phyloP scores from a whole-genome alignment of 2,329 filamentous ascomycete genomes.

The Ascochyta koolunga region DNA sequence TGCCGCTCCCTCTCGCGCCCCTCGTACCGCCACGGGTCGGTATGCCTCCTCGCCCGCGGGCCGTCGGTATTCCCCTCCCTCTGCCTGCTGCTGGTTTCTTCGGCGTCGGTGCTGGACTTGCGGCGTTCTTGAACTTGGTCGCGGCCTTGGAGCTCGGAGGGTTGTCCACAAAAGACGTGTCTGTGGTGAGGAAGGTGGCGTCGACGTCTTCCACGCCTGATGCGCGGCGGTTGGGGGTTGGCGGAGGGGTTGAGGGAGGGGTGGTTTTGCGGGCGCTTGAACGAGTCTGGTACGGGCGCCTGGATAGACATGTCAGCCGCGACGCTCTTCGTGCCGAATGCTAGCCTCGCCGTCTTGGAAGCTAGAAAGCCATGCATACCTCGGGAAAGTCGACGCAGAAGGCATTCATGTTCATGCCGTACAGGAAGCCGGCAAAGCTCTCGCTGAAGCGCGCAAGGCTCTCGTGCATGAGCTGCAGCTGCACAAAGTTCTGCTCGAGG shows the following conservation, averaged over 20 bases:
- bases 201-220: slow-evolving; percentile 61
- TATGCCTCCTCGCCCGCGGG: slow-evolving; percentile 41
- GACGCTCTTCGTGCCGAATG: too few species aligned
- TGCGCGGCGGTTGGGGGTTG: slow-evolving; percentile 25
- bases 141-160: slow-evolving; percentile 64
- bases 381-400: slow-evolving; percentile 98
- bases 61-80: slow-evolving; percentile 43
- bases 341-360: too few species aligned
- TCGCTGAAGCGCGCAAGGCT: slow-evolving; percentile 91
- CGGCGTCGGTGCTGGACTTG: slow-evolving; percentile 37
- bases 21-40: slow-evolving; percentile 42
- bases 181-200: slow-evolving; percentile 90
- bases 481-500: slow-evolving; percentile 95
- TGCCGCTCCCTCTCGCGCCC: slow-evolving; percentile 46
- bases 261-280: slow-evolving; percentile 56
- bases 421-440: slow-evolving; percentile 93
- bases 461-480: slow-evolving; percentile 96
- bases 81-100: slow-evolving; percentile 31
- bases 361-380: slow-evolving; percentile 54
- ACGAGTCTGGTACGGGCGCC: slow-evolving; percentile 85
- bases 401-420: slow-evolving; percentile 97
- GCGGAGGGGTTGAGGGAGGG: slow-evolving; percentile 28
- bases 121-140: slow-evolving; percentile 49
- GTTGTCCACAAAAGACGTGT: slow-evolving; percentile 89
- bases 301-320: too few species aligned